Conservation (phyloP, 257 asterid species). For the Solanum ossicruentum region DNA sequence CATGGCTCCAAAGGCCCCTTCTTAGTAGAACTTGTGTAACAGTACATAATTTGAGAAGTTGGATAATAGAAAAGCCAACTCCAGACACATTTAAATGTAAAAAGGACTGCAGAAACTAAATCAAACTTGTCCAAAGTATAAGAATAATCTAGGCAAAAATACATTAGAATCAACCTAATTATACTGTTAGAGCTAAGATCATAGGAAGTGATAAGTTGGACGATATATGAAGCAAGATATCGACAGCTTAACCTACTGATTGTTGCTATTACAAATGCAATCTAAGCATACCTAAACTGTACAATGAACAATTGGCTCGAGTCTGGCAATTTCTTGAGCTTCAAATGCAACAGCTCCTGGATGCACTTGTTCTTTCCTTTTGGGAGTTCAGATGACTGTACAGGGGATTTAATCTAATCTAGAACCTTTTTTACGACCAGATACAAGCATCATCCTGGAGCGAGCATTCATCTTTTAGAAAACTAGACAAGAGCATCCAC, state of each 20-base stretch:
- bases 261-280: constrained; percentile 22
- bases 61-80: neutral
- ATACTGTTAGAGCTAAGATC: neutral
- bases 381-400: neutral
- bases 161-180: constrained; percentile 5
- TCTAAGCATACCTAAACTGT: constrained; percentile 15
- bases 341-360: neutral
- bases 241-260: neutral
- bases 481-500: neutral
- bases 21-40: neutral
- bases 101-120: neutral
- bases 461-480: neutral
- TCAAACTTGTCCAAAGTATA: neutral
- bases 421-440: neutral
- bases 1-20: neutral
- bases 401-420: neutral
- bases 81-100: neutral
- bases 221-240: neutral
- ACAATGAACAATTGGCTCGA: constrained; percentile 11
- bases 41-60: neutral
- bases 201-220: neutral
- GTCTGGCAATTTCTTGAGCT: neutral
- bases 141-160: neutral
- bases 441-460: neutral
- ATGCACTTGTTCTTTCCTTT: neutral